Conservation (phyloP, 2,329 filamentous ascomycete species). For the Ceratocystiopsis sp. region DNA sequence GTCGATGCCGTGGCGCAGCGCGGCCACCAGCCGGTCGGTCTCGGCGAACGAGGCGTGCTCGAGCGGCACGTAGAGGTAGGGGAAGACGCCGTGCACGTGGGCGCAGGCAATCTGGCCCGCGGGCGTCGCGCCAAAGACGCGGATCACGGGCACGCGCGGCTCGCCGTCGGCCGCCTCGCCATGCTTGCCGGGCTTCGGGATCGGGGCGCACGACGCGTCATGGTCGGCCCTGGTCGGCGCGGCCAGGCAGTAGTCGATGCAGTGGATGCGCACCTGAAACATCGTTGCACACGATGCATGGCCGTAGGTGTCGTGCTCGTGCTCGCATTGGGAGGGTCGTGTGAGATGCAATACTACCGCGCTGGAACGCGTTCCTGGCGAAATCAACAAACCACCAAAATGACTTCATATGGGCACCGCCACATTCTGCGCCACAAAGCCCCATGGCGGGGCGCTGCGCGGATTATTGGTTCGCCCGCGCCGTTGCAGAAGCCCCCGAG, state of each 20-base stretch:
- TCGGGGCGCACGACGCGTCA: slow-evolving; percentile 36
- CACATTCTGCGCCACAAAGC: too few relatives aligned
- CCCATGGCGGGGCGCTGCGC: too few relatives aligned
- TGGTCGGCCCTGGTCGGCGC: slow-evolving; percentile 59
- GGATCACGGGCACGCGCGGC: slow-evolving; percentile 68
- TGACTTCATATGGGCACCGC: too few relatives aligned
- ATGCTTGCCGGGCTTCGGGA: neutral
- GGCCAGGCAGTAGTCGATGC: slow-evolving; percentile 86
- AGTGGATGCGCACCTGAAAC: slow-evolving; percentile 86
- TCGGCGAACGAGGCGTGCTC: slow-evolving; percentile 2
- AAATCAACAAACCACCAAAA: too few relatives aligned
- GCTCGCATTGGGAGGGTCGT: neutral
- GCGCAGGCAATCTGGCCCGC: slow-evolving; percentile 92
- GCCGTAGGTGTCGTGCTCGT: neutral
- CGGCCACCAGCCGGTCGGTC: neutral
- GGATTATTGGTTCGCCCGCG: too few relatives aligned
- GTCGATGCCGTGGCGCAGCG: slow-evolving; percentile 74
- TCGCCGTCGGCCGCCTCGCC: slow-evolving; percentile 23
- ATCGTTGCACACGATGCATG: slow-evolving; percentile 15
- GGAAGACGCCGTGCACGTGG: slow-evolving; percentile 88
- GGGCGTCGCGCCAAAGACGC: slow-evolving; percentile 83
- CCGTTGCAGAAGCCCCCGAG: too few relatives aligned
- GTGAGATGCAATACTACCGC: too few relatives aligned
- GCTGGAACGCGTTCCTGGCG: too few relatives aligned
- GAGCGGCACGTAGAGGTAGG: slow-evolving; percentile 63